Base-by-base conservation (phyloP, 805 yeast genomes). In the Groenewaldozyma salmanticensis region DNA sequence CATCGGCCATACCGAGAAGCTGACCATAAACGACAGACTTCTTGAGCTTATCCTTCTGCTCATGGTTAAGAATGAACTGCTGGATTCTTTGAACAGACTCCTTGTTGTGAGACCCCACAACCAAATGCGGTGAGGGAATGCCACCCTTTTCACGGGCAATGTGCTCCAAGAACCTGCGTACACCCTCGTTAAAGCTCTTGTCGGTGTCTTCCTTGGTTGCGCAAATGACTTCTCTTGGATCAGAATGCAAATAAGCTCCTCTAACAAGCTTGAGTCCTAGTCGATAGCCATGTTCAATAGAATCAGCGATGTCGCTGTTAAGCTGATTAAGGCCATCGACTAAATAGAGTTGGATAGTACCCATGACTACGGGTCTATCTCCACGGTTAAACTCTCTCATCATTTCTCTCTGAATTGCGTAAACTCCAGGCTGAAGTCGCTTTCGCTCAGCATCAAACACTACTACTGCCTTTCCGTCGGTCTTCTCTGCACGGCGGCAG, bases 181-280 rank as follows among this genome's bases (percentile, higher is more conserved):
- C 75, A 31, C 94, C 94, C 13, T 67, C 60, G 64, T 90, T 77
- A 64, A 80, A 88, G 57, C 78, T 77, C 6, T 49, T 52, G 58
- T 88, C 97, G n/a, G 96, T 84, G 46, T 75, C 88, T 39, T 65
- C 69, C 63, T 90, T 88, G 22, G 86, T 73, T 47, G 70, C 66
- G 64, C 80, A 90, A 46, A 88, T 85, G 16, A 84, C 79, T 4
- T 61, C 50, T 48, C 80, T 70, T 27, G 81, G 74, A 65, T 88
- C 97, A 4, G 94, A 76, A 59, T 88, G 96, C 46, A 88, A 76
- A 66, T 88, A 88, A 13, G 97, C 97, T 49, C 97, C 97, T 62
- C 97, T 77, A 15, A 88, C 97, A 42, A 88, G 71, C 62, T 88
- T 88, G 68, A 87, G 67, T 17, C 95, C 96, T 43, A 87, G 64